phyloP scores from a whole-genome alignment of 108 stramenopile species.

The Fistulifera pelliculosa region DNA sequence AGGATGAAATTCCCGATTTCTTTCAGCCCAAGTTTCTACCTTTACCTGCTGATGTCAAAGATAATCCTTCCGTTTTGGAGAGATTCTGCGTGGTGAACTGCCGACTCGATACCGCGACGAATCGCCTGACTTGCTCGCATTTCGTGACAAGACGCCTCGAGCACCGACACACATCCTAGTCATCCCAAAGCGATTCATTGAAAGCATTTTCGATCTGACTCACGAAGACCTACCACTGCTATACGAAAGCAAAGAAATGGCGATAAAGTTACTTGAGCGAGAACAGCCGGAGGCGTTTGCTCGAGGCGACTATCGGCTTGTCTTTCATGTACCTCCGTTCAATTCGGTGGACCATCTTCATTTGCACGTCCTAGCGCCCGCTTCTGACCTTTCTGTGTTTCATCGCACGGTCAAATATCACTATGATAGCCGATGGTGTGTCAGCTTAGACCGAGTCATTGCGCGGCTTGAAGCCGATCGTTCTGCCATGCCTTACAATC shows the following conservation, averaged over 20 bases:
- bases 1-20: neutral
- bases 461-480: constrained; percentile 22
- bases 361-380: constrained; percentile 69
- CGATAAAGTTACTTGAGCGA: constrained; percentile 25
- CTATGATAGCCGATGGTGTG: constrained; percentile 39
- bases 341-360: constrained; percentile 65
- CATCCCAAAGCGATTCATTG: constrained; percentile 52
- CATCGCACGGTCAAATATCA: constrained; percentile 42
- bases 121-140: constrained; percentile 34
- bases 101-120: constrained; percentile 27
- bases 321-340: constrained; percentile 69
- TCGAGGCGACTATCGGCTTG: constrained; percentile 41
- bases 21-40: too few species aligned
- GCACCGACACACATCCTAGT: constrained; percentile 55
- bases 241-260: constrained; percentile 44
- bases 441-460: constrained; percentile 23
- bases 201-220: constrained; percentile 19
- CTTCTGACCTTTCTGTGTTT: constrained; percentile 32
- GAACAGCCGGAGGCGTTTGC: constrained; percentile 29
- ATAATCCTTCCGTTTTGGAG: constrained; percentile 73
- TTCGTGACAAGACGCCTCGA: constrained; percentile 40
- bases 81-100: constrained; percentile 44
- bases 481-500: constrained; percentile 4
- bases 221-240: constrained; percentile 27
- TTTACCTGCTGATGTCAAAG: too few species aligned